Percentiles rank a stretch among this genome's conserved stretches.
These are phyloP conservation scores for Globisporangium recalcitrans DNA, from an alignment of 352 stramenopile species.

Conservation along the genomic window DNA sequence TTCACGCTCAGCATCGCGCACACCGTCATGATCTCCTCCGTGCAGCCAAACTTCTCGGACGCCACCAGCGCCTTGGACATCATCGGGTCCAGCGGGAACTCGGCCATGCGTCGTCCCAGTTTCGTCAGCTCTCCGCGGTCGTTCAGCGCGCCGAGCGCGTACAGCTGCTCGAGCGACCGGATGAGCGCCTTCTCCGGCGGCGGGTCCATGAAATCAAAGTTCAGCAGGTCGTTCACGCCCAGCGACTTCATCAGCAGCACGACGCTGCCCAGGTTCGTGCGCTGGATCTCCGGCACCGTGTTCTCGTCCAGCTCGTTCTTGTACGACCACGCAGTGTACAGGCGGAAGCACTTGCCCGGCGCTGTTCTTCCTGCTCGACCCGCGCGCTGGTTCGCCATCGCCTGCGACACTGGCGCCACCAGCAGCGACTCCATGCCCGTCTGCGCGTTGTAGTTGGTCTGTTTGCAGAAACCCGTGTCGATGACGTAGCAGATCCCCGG, in stretches of 20 bases:
- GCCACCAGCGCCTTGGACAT: conserved; percentile 92
- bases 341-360: conserved; percentile 98
- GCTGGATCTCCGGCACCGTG: conserved; percentile 96
- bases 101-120: conserved; percentile 92
- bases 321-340: conserved; percentile 99
- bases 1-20: conserved; percentile 98
- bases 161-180: conserved; percentile 96
- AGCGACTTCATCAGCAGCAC: conserved; percentile 99
- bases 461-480: conserved; percentile 99
- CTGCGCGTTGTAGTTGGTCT: conserved; percentile 98
- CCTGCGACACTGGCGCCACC: conserved; percentile 96
- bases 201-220: conserved; percentile 99
- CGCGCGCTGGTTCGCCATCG: conserved; percentile 95
- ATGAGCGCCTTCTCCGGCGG: conserved; percentile 98
- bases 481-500: conserved; percentile 99
- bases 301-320: conserved; percentile 98
- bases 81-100: conserved; percentile 95
- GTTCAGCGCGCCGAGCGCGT: conserved; percentile 98
- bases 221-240: conserved; percentile 98
- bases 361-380: conserved; percentile 94
- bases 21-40: conserved; percentile 95
- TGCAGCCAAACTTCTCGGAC: conserved; percentile 88
- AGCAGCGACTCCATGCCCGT: conserved; percentile 99
- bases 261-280: conserved; percentile 97
- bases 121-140: conserved; percentile 98